Percentiles rank a stretch among this genome's conserved stretches.
Conservation (phyloP, 179 eudicot species). For the Heliamphora pulchella region DNA sequence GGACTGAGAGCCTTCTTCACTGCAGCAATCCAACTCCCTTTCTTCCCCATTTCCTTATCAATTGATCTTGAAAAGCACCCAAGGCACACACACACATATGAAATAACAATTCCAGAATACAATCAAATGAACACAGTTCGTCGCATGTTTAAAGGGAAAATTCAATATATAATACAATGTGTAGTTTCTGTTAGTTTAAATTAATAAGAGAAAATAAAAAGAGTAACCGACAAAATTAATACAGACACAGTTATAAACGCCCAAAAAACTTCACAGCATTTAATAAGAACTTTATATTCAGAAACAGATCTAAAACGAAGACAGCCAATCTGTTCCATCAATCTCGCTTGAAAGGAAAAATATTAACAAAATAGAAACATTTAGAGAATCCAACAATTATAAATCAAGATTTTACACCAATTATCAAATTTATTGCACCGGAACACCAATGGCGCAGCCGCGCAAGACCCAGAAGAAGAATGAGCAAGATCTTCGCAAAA, state of each 20-base stretch:
- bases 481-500: background rate
- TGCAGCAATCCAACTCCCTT: slow-evolving; percentile 21
- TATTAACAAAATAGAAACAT: background rate
- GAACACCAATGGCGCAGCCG: background rate
- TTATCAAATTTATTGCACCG: slow-evolving; percentile 10
- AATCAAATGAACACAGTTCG: background rate
- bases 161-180: background rate
- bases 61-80: slow-evolving; percentile 1
- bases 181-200: background rate
- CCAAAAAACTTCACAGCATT: background rate
- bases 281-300: background rate
- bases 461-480: slow-evolving; percentile 4
- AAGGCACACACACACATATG: background rate
- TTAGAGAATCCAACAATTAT: background rate
- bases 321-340: background rate
- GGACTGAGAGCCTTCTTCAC: slow-evolving; percentile 34
- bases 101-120: background rate
- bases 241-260: background rate
- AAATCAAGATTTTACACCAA: background rate
- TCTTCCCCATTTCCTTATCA: slow-evolving; percentile 18
- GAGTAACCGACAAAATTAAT: background rate
- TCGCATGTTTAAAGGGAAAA: background rate
- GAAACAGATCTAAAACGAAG: slow-evolving; percentile 21
- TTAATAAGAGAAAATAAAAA: too few species aligned
- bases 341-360: background rate